Base-by-base conservation (phyloP, 768 basidiomycete species). In the Lentinula sp. region DNA sequence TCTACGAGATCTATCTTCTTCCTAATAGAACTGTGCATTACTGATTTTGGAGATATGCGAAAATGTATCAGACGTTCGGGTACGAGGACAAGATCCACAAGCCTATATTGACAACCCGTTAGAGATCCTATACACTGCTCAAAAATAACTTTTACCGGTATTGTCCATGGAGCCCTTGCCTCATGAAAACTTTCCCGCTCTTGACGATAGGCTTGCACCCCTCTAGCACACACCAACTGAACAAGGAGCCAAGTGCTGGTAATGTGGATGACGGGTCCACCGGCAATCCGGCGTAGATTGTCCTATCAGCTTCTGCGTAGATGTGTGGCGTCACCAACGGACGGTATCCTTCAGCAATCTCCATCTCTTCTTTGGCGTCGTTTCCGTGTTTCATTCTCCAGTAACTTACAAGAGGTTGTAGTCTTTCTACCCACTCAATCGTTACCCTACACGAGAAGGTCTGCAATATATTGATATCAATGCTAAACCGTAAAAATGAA, bases 191-290 rank as follows among this genome's bases (percentile, higher is more conserved):
- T 53, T 87, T 86, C 0, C 93, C 93, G 7, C 84, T 79, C 67
- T 86, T 87, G 43, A 86, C 70, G 51, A 95, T 84, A 5, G 91
- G 80, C 62, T 85, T 83, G 67, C 96, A 98, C 0, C 84, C 86
- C 41, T 89, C 83, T 63, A 95, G 70, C 2, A 88, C 78, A 68
- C 96, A 98, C 94, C 92, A 94, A 66, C 91, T 90, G 79, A 91
- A 95, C 49, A 94, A 71, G 0, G 80, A 76, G 52, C 81, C 76
- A 51, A 95, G 74, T 12, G 84, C 81, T 3, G 85, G 81, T 43
- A 85, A 74, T 7, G 82, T 78, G 9, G 78, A 76, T 23, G 84
- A 83, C 15, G 79, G 73, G 66, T 85, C 80, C 1, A 77, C 72
- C 1, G 83, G 81, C 10, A 80, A 71, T 63, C 84, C 83, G n/a